phyloP scores from a whole-genome alignment of 2,329 filamentous ascomycete species.

The Fusarium paranaense region DNA sequence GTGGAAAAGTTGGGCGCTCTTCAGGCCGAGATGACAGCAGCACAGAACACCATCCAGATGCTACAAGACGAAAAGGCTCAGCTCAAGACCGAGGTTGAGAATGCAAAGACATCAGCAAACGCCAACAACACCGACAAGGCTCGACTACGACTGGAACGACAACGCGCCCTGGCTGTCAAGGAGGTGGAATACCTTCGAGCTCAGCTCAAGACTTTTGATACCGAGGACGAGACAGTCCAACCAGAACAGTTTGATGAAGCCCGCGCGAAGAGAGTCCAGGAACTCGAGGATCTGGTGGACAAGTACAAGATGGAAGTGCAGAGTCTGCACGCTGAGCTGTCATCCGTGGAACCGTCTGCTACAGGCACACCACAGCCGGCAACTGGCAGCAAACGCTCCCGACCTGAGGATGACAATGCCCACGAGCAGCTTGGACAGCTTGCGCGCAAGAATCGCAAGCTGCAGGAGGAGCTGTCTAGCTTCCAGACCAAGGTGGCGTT shows the following conservation, averaged over 20 bases:
- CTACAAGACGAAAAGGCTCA: slow-evolving; percentile 77
- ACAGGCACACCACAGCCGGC: slow-evolving; percentile 52
- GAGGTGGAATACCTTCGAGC: slow-evolving; percentile 95
- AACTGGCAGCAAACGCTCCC: slow-evolving; percentile 72
- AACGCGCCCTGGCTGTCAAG: slow-evolving; percentile 86
- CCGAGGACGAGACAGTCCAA: slow-evolving; percentile 88
- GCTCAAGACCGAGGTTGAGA: slow-evolving; percentile 77
- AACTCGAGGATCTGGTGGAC: slow-evolving; percentile 88
- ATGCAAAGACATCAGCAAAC: slow-evolving; percentile 66
- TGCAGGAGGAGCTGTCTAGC: slow-evolving; percentile 81
- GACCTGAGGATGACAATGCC: slow-evolving; percentile 69
- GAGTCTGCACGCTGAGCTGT: slow-evolving; percentile 78
- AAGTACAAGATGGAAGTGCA: slow-evolving; percentile 87
- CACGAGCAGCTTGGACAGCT: slow-evolving; percentile 84
- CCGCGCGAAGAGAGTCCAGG: slow-evolving; percentile 78
- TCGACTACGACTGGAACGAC: slow-evolving; percentile 82
- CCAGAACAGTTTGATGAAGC: slow-evolving; percentile 81
- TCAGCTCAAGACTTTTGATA: slow-evolving; percentile 88
- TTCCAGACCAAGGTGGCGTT: slow-evolving; percentile 77
- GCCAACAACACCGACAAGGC: slow-evolving; percentile 71
- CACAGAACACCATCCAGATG: slow-evolving; percentile 78
- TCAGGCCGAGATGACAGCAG: slow-evolving; percentile 81
- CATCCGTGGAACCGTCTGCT: slow-evolving; percentile 65
- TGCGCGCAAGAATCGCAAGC: slow-evolving; percentile 85
- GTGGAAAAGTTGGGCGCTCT: slow-evolving; percentile 83